These are phyloP conservation scores for Tricholoma hemisulphureum DNA, from an alignment of 768 basidiomycete species.

Conservation along the genomic window DNA sequence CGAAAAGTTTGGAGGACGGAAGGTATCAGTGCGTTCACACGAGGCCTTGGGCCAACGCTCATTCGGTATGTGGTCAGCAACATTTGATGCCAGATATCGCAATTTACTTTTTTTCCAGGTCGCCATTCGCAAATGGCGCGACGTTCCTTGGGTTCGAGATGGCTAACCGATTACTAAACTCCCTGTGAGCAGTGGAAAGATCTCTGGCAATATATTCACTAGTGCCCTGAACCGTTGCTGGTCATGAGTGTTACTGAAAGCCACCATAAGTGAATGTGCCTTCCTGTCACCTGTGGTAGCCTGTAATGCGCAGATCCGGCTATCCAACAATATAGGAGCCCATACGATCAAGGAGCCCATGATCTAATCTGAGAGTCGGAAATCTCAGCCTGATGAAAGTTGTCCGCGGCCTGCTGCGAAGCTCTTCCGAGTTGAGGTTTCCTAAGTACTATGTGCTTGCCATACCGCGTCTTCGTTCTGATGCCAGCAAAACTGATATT, in stretches of 20 bases:
- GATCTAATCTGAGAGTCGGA: no score
- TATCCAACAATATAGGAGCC: no score
- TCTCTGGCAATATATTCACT: background rate
- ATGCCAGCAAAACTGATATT: no score
- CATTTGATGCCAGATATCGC: background rate
- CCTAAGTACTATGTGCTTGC: no score
- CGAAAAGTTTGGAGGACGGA: constrained; percentile 80
- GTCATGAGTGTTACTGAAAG: no score
- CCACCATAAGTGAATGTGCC: no score
- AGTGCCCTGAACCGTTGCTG: background rate
- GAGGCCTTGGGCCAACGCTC: constrained; percentile 89
- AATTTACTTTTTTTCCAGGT: constrained; percentile 43
- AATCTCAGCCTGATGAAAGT: no score
- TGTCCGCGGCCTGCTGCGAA: no score
- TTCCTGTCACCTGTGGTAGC: no score
- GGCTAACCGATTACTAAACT: constrained; percentile 70
- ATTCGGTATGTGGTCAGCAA: constrained; percentile 57
- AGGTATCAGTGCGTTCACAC: constrained; percentile 82
- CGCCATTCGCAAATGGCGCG: constrained; percentile 94
- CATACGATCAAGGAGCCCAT: no score
- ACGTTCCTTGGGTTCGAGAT: constrained; percentile 97
- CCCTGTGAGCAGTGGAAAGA: constrained; percentile 4
- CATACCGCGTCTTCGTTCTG: background rate
- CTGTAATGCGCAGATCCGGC: no score
- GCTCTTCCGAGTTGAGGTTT: no score